Percentiles rank a stretch among this genome's conserved stretches.
phyloP scores from a whole-genome alignment of 306 rosid species.

The Cicer yamashitae region DNA sequence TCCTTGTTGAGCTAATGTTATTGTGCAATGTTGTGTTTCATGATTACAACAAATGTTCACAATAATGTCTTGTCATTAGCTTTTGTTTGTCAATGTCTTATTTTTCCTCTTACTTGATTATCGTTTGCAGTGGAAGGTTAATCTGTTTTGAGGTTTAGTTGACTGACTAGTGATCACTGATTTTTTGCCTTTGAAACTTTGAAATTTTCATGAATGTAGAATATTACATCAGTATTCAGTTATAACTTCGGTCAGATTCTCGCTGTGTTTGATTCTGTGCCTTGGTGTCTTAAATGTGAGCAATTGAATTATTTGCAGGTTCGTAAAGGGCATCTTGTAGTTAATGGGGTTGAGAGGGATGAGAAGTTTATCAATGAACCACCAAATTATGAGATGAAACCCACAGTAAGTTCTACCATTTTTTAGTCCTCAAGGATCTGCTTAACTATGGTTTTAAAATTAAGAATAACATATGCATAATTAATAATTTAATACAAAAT shows the following conservation, averaged over 20 bases:
- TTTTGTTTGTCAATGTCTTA: constrained; percentile 2
- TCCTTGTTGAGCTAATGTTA: constrained; percentile 3
- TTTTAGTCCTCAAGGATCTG: background rate
- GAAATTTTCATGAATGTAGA: constrained; percentile 11
- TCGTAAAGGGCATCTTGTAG: constrained; percentile 82
- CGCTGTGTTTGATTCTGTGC: constrained; percentile 7
- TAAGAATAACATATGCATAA: background rate
- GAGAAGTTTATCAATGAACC: constrained; percentile 82
- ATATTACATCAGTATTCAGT: constrained; percentile 33
- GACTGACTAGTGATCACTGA: constrained; percentile 12
- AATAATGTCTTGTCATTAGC: background rate
- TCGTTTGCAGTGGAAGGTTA: background rate
- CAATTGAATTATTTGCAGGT: constrained; percentile 61
- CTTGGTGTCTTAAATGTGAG: constrained; percentile 3
- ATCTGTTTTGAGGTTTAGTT: constrained; percentile 4
- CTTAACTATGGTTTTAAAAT: background rate
- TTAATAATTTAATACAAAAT: background rate
- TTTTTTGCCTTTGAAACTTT: constrained; percentile 20
- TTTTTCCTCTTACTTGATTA: background rate
- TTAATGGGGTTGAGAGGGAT: constrained; percentile 90
- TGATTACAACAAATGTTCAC: constrained; percentile 3
- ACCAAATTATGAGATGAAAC: constrained; percentile 84
- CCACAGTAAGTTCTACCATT: constrained; percentile 63
- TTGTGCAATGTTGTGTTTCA: constrained; percentile 9
- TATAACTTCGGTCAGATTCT: constrained; percentile 21